A percentile compares a stretch with the other conserved stretches of the same genome.
Evolutionary conservation across 805 yeast genomes (phyloP).

Genomic region (Schwanniomyces occidentalis): DNA sequence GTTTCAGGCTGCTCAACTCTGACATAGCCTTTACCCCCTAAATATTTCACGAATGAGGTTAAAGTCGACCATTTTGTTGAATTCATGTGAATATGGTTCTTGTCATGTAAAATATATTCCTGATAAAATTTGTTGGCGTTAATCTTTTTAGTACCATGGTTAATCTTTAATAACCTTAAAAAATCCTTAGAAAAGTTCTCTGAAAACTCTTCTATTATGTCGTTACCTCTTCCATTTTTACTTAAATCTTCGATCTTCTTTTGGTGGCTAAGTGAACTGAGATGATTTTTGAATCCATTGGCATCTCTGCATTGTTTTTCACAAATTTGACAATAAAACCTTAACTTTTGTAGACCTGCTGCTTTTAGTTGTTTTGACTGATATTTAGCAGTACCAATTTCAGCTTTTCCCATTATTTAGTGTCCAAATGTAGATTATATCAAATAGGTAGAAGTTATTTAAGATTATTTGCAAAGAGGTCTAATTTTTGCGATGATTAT

Average conservation of each 20-base stretch:
- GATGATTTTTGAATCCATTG: constrained; percentile 91
- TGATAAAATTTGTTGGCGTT: constrained; percentile 87
- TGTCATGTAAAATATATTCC: constrained; percentile 74
- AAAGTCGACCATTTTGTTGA: constrained; percentile 80
- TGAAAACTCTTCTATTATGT: constrained; percentile 60
- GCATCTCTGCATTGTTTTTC: constrained; percentile 93
- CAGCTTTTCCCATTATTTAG: constrained; percentile 30
- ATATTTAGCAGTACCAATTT: constrained; percentile 55
- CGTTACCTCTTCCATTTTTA: constrained; percentile 42
- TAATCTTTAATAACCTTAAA: constrained; percentile 54
- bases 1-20: constrained; percentile 39
- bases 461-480: not conserved
- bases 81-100: constrained; percentile 86
- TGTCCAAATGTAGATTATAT: too few species aligned
- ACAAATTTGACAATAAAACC: constrained; percentile 90
- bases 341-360: constrained; percentile 79
- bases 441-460: not conserved
- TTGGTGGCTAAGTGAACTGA: constrained; percentile 76
- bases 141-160: constrained; percentile 80
- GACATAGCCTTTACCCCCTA: constrained; percentile 59
- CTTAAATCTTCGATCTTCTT: constrained; percentile 45
- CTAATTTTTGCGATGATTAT: not conserved
- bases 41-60: constrained; percentile 61
- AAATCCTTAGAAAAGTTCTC: constrained; percentile 63
- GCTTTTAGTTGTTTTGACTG: constrained; percentile 76